Conservation (phyloP, 78 protist species). For the Capsaspora owczarzaki region DNA sequence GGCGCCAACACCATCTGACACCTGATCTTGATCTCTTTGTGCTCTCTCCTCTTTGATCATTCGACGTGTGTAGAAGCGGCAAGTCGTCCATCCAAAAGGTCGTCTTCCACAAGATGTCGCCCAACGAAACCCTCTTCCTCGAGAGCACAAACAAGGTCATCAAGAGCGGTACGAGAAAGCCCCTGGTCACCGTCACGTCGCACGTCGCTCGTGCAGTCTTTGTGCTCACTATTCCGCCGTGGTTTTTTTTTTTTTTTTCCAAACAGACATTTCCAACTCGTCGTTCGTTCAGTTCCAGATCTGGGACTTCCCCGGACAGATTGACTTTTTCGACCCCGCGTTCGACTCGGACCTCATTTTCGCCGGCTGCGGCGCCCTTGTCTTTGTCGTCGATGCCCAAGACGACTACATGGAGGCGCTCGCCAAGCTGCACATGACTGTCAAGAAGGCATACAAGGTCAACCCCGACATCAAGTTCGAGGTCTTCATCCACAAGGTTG, state of each 20-base stretch:
- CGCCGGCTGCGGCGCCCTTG: constrained; percentile 82
- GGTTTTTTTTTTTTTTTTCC: background rate
- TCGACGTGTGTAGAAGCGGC: constrained; percentile 57
- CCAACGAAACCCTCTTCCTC: constrained; percentile 90
- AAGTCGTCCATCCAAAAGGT: constrained; percentile 86
- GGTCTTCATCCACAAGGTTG: constrained; percentile 92
- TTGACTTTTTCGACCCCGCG: constrained; percentile 66
- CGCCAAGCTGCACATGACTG: constrained; percentile 47
- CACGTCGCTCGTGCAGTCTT: no score
- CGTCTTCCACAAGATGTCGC: constrained; percentile 91
- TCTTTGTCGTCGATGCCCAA: constrained; percentile 92
- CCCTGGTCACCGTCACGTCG: no score
- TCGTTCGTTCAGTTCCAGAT: constrained; percentile 85
- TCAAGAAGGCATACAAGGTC: constrained; percentile 49
- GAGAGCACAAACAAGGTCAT: constrained; percentile 71
- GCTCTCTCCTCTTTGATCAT: background rate
- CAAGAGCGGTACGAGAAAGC: constrained; percentile 31
- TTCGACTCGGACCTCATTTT: constrained; percentile 65
- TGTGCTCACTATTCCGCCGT: background rate
- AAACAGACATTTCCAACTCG: constrained; percentile 55
- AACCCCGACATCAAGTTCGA: constrained; percentile 77
- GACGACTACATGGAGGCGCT: constrained; percentile 64
- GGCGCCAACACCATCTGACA: no score
- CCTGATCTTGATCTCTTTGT: background rate
- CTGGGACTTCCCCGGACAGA: constrained; percentile 93